Evolutionary conservation across 1,284 basidiomycete species (phyloP).

Genomic region (Moniliella sp.): DNA sequence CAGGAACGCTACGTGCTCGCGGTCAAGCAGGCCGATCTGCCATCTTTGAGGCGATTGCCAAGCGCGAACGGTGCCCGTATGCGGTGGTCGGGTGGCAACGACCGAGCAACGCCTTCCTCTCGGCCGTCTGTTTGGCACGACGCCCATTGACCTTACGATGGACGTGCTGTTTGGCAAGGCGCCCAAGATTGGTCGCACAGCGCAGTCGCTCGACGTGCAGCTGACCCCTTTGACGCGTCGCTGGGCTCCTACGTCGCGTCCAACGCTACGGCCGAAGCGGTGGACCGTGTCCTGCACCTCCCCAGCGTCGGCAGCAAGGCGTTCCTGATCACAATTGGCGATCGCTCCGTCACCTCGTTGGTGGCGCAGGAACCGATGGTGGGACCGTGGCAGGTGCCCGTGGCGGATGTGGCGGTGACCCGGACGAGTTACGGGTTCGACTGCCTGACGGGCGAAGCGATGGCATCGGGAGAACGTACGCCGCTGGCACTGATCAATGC

Average conservation of each 20-base stretch:
- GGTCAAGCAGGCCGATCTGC: slow-evolving; percentile 16
- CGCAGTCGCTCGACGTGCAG: slow-evolving; percentile 40
- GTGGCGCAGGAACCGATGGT: slow-evolving; percentile 96
- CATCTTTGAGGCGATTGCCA: slow-evolving; percentile 54
- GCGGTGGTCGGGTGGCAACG: slow-evolving; percentile 72
- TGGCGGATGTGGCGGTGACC: slow-evolving; percentile 89
- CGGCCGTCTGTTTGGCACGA: slow-evolving; percentile 53
- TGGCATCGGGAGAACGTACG: slow-evolving; percentile 92
- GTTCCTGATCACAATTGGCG: slow-evolving; percentile 94
- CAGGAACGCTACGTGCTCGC: slow-evolving; percentile 91
- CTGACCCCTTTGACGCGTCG: slow-evolving; percentile 47
- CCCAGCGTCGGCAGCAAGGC: slow-evolving; percentile 85
- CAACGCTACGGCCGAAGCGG: slow-evolving; percentile 40
- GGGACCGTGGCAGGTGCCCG: slow-evolving; percentile 89
- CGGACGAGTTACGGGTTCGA: slow-evolving; percentile 75
- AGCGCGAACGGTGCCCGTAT: slow-evolving; percentile 75
- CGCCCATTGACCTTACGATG: slow-evolving; percentile 77
- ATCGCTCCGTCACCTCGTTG: slow-evolving; percentile 76
- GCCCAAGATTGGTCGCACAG: slow-evolving; percentile 65
- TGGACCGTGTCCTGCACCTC: slow-evolving; percentile 62
- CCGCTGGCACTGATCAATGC: slow-evolving; percentile 68
- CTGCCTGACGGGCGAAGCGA: slow-evolving; percentile 59
- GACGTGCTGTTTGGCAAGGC: slow-evolving; percentile 87
- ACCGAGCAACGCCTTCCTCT: slow-evolving; percentile 55
- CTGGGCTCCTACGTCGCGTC: slow-evolving; percentile 45